Evolutionary conservation across 2,329 filamentous ascomycete genomes (phyloP), one percentile per base, ranked within the genome.

Genomic region (Xylariales sp.): DNA sequence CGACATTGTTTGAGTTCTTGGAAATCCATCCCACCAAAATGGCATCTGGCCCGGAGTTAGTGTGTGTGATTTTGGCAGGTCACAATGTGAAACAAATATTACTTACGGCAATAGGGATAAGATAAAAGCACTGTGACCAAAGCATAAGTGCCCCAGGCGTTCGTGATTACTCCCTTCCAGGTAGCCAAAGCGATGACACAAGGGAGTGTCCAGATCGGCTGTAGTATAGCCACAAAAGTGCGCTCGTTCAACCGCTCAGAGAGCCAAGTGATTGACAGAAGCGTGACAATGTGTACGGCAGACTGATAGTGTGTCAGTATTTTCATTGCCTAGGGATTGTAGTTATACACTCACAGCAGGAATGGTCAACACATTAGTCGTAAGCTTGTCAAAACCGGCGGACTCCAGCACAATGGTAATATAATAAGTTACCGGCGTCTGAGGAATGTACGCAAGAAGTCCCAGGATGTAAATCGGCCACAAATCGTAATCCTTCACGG

Each of bases 11-110:
- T 1, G 75, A 69, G 46, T 83, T 83, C 38, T 70, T 68, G 4
- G 72, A 76, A 3, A 67, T 72, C 65, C 75, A 76, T 0, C 72
- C 77, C 0, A 80, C 77, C 2, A 78, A 57, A 21, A 82, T 74
- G 0, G 78, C 75, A 49, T 82, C 70, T 53, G 40, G 13, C 13
- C 6, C 1, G 1, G 12, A 6, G 19, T 16, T 6, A 35, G 17
- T 27, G 14, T n/a, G n/a, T 25, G 23, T 25, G 23, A 25, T 25
- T 8, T 25, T 25, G n/a, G 23, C 23, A 25, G 8, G 23, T 25
- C n/a, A n/a, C 23, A n/a, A 25, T 25, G n/a, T 25, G 31, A 12
- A 12, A 25, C 23, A 8, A n/a, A n/a, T 4, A 10, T 5, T 4
- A 29, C 34, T 29, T 41, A 64, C 60, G 70, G 44, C 63, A 71